A percentile compares a stretch with the other conserved stretches of the same genome.
Conservation (phyloP, 352 stramenopile species). For the Hyaloperonospora brassicae region DNA sequence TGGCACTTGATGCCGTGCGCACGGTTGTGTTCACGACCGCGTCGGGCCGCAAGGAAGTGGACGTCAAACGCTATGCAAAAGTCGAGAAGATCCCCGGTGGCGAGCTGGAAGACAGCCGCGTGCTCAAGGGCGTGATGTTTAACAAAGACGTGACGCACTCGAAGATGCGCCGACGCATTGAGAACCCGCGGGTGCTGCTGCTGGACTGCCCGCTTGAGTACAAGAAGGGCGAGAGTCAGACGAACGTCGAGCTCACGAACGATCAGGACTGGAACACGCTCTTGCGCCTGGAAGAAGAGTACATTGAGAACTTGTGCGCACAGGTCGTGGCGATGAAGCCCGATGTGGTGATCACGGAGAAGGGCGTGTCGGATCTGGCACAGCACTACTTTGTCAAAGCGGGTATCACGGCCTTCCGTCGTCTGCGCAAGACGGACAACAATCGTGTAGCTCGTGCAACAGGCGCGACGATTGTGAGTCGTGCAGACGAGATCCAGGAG, state of each 20-base stretch:
- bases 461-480: constrained; percentile 96
- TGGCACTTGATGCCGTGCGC: constrained; percentile 95
- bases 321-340: constrained; percentile 98
- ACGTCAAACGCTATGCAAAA: constrained; percentile 99
- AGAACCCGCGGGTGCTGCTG: constrained; percentile 97
- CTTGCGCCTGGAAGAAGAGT: constrained; percentile 98
- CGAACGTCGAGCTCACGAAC: constrained; percentile 98
- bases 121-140: constrained; percentile 99
- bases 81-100: constrained; percentile 99
- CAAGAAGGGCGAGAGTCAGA: constrained; percentile 98
- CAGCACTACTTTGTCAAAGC: constrained; percentile 99
- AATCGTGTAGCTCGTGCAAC: constrained; percentile 96
- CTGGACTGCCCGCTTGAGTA: constrained; percentile 99
- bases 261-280: constrained; percentile 98
- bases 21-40: constrained; percentile 88
- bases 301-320: constrained; percentile 98
- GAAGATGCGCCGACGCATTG: constrained; percentile 97
- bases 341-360: constrained; percentile 99
- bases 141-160: constrained; percentile 99
- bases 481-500: constrained; percentile 98
- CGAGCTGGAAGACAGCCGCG: constrained; percentile 90
- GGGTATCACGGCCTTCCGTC: constrained; percentile 97
- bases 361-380: constrained; percentile 98
- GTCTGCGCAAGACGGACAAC: constrained; percentile 99
- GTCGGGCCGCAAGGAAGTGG: constrained; percentile 91